Percentiles rank a stretch among this genome's conserved stretches.
These are phyloP conservation scores for Gnetum montanum DNA, from an alignment of 75 land plant genomes.

Conservation along the genomic window DNA sequence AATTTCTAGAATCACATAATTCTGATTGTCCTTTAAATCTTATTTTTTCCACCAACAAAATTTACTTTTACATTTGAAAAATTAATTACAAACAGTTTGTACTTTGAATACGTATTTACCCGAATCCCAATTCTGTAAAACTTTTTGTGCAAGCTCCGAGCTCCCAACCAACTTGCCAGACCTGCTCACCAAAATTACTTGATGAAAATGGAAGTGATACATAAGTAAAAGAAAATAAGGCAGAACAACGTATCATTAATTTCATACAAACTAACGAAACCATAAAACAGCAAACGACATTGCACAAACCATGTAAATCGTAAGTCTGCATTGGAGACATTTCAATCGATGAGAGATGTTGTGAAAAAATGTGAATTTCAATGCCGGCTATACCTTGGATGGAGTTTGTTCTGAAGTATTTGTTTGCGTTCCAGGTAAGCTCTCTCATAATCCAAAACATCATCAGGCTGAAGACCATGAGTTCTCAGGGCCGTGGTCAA, in stretches of 20 bases:
- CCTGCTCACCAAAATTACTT: constrained; percentile 3
- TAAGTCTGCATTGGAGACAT: too few relatives aligned
- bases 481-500: constrained; percentile 55
- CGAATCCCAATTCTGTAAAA: constrained; percentile 63
- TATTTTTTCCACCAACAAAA: not conserved
- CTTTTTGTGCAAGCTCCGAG: constrained; percentile 50
- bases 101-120: constrained; percentile 25
- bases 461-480: constrained; percentile 17
- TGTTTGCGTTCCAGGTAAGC: constrained; percentile 67
- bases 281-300: too few relatives aligned
- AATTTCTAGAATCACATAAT: too few relatives aligned
- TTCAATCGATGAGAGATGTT: too few relatives aligned
- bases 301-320: too few relatives aligned
- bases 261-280: too few relatives aligned
- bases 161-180: constrained; percentile 19
- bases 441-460: constrained; percentile 61
- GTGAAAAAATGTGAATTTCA: too few relatives aligned
- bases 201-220: too few relatives aligned
- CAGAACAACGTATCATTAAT: too few relatives aligned
- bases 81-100: not conserved
- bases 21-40: too few relatives aligned
- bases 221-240: too few relatives aligned
- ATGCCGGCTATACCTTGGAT: constrained; percentile 17
- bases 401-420: constrained; percentile 33
- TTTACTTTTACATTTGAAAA: not conserved